Base-by-base conservation (phyloP, 2,329 filamentous ascomycete genomes). In the Westerdykella sp. region DNA sequence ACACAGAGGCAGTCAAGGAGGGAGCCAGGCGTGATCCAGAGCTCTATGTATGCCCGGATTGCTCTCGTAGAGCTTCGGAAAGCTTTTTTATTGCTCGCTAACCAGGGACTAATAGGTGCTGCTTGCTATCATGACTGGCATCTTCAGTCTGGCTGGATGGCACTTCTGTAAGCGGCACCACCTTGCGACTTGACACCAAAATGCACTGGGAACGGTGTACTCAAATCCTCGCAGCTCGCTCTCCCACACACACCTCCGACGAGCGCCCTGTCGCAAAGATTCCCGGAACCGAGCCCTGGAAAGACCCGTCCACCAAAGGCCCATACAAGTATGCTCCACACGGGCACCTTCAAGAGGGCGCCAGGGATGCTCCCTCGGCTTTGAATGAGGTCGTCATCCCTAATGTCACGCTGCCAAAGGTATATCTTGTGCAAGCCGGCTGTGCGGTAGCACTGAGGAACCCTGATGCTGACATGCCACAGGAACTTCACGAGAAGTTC, bases 341-440 rank as follows among this genome's bases (percentile, higher is more conserved):
- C 60, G 93, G 90, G 60, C 87, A 97, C 73, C 72, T 77, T 64
- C 82, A 65, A 70, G 76, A 83, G 64, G 73, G 80, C 49, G 85
- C 86, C 68, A 88, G 84, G 75, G 87, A 96, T 63, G 93, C 93
- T 49, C 93, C 93, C 55, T 95, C 87, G 70, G 93, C 93, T 51
- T 74, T 98, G 72, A 95, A 98, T 78, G 86, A 85, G 53, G 90
- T 96, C 59, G 84, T 98, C 66, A 78, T 98, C 43, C 93, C 93
- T 62, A 85, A 95, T 65, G 90, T 98, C 65, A 93, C 84, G 64
- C 77, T 97, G 57, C 90, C 93, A 65, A 89, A 85, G 83, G 66
- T 59, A 56, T 39, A 42, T 25, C 3, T 14, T 21, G 22, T 34
- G 4, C n/a, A 25, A 35, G 14, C 11, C 9, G 15, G 12, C n/a